Percentiles rank a stretch among this genome's conserved stretches.
phyloP scores from a whole-genome alignment of 2,329 filamentous ascomycete species.

The Xylariaceae sp. region DNA sequence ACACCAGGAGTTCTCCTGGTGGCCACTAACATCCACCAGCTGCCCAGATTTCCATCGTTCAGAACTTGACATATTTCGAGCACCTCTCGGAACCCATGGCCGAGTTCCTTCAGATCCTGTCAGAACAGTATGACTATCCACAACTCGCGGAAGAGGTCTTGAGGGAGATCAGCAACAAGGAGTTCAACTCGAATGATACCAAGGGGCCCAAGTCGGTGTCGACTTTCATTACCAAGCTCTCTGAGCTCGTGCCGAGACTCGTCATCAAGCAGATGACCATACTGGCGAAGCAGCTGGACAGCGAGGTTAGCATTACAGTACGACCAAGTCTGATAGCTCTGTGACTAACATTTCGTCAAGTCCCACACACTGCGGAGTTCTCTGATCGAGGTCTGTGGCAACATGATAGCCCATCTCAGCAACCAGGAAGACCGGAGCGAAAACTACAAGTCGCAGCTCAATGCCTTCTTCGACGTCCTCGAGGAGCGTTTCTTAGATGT shows the following conservation, averaged over 20 bases:
- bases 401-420: conserved; percentile 85
- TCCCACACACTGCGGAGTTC: conserved; percentile 92
- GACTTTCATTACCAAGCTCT: conserved; percentile 85
- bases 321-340: neutral
- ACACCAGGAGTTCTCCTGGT: no score
- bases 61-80: conserved; percentile 97
- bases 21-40: conserved; percentile 45
- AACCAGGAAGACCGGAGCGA: conserved; percentile 87
- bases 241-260: conserved; percentile 81
- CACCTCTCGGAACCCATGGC: conserved; percentile 99
- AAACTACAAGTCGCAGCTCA: conserved; percentile 90
- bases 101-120: conserved; percentile 91
- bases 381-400: conserved; percentile 94
- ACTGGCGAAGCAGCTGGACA: conserved; percentile 89
- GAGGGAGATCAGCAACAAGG: conserved; percentile 91
- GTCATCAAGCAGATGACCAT: conserved; percentile 98
- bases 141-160: conserved; percentile 92
- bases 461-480: conserved; percentile 93
- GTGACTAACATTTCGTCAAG: conserved; percentile 35
- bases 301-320: conserved; percentile 56
- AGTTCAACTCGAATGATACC: conserved; percentile 95
- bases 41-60: conserved; percentile 95
- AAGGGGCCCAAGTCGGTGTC: conserved; percentile 95
- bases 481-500: conserved; percentile 95
- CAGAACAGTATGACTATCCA: conserved; percentile 95